These are phyloP conservation scores for Lactarius sanguifluus DNA, from an alignment of 768 basidiomycete species.

Conservation along the genomic window DNA sequence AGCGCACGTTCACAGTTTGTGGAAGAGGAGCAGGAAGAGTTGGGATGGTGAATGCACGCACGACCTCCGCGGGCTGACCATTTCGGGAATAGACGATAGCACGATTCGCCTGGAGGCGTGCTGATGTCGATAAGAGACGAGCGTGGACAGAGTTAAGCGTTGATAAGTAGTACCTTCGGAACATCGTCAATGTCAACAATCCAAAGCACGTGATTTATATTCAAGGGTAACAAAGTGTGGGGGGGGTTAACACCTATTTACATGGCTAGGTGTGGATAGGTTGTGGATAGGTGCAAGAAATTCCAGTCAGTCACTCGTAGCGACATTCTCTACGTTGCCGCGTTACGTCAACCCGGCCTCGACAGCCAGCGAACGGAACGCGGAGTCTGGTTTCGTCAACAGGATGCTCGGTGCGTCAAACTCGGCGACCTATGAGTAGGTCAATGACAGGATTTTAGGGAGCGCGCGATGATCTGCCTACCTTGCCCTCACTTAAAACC, in stretches of 20 bases:
- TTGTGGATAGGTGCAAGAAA: background rate
- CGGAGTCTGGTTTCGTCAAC: conserved; percentile 53
- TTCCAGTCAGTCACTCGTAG: background rate
- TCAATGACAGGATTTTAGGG: conserved; percentile 2
- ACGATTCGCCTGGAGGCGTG: conserved; percentile 44
- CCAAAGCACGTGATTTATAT: too few species aligned
- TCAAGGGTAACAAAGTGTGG: too few species aligned
- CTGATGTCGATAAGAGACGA: conserved; percentile 36
- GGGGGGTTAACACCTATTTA: too few species aligned
- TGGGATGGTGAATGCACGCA: conserved; percentile 53
- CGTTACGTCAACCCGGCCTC: conserved; percentile 55
- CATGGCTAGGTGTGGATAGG: background rate
- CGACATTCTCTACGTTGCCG: background rate
- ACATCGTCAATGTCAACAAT: conserved; percentile 6
- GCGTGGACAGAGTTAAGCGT: background rate
- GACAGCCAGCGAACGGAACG: conserved; percentile 61
- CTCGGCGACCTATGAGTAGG: conserved; percentile 58
- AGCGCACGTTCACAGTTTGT: conserved; percentile 61
- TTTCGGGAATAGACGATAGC: conserved; percentile 63
- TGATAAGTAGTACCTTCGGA: conserved; percentile 6
- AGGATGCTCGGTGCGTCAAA: conserved; percentile 69
- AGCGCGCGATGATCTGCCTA: conserved; percentile 34
- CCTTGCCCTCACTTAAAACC: conserved; percentile 79
- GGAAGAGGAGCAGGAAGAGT: conserved; percentile 52
- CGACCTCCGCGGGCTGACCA: conserved; percentile 63